These are phyloP conservation scores for Exophiala sideris DNA, from an alignment of 2,329 filamentous ascomycete genomes.

Conservation along the genomic window DNA sequence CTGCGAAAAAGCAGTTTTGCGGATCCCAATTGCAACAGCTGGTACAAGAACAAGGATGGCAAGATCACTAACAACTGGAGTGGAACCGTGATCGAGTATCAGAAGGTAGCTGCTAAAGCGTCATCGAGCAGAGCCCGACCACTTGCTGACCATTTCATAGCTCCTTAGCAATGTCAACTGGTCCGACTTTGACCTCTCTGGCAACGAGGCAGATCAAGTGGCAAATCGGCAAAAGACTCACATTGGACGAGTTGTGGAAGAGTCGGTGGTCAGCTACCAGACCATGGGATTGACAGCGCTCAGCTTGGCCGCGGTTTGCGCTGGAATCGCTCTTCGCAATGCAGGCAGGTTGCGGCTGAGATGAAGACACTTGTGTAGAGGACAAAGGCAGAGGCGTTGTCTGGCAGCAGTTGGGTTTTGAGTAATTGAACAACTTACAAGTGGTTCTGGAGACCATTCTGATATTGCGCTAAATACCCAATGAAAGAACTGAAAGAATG, in stretches of 20 bases:
- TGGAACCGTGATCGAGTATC: constrained; percentile 55
- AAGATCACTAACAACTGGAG: constrained; percentile 58
- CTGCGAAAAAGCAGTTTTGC: constrained; percentile 50
- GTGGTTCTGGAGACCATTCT: neutral
- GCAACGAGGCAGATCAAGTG: constrained; percentile 24
- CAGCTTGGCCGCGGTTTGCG: constrained; percentile 63
- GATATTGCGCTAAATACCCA: too few relatives aligned
- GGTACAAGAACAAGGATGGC: constrained; percentile 55
- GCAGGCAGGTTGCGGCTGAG: constrained; percentile 16
- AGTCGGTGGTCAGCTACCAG: constrained; percentile 33
- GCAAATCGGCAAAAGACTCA: constrained; percentile 13
- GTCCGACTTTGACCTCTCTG: constrained; percentile 30
- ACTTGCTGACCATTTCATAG: constrained; percentile 15
- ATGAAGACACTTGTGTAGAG: neutral
- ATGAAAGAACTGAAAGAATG: too few relatives aligned
- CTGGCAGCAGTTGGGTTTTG: neutral
- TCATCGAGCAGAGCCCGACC: too few relatives aligned
- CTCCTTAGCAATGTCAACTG: constrained; percentile 31
- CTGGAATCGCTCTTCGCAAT: constrained; percentile 16
- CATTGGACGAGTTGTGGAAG: constrained; percentile 37
- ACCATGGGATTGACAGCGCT: constrained; percentile 66
- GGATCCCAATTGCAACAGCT: constrained; percentile 52
- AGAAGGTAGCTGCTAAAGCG: constrained; percentile 33
- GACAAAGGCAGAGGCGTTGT: neutral
- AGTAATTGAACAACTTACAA: neutral